Evolutionary conservation across 768 basidiomycete species (phyloP).

Genomic region (Royoungia palumana): DNA sequence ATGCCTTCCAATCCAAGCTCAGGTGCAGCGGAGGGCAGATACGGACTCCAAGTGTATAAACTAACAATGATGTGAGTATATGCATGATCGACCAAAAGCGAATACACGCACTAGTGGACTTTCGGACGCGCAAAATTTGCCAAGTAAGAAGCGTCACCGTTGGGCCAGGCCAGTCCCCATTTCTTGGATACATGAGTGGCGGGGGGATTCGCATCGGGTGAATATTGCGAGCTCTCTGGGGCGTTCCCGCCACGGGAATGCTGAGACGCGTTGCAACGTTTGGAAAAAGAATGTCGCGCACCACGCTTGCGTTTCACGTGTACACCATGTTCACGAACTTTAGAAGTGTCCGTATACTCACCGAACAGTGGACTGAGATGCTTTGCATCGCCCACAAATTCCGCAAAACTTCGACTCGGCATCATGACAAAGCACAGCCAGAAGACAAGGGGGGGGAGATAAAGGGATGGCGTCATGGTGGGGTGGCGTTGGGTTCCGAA

Average conservation of each 20-base stretch:
- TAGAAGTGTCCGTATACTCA: neutral
- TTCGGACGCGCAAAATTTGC: constrained; percentile 45
- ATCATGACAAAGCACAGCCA: constrained; percentile 8
- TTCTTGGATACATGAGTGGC: constrained; percentile 34
- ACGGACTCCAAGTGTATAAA: constrained; percentile 70
- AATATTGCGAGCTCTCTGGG: neutral
- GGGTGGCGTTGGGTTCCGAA: neutral
- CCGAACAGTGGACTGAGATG: neutral
- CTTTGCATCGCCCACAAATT: neutral
- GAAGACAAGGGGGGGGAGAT: constrained; percentile 7
- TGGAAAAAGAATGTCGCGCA: constrained; percentile 10
- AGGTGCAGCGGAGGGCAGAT: constrained; percentile 39
- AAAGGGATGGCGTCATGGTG: constrained; percentile 11
- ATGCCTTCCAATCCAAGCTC: constrained; percentile 50
- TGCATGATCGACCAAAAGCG: neutral
- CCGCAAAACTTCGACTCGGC: constrained; percentile 4
- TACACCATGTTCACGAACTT: neutral
- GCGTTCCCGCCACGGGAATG: constrained; percentile 6
- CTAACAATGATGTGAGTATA: constrained; percentile 19
- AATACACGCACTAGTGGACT: constrained; percentile 41
- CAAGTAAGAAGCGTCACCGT: constrained; percentile 49
- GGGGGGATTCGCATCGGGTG: neutral
- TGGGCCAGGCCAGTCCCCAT: constrained; percentile 68
- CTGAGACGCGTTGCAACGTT: constrained; percentile 16
- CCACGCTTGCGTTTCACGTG: constrained; percentile 17